A percentile compares a stretch with the other conserved stretches of the same genome.
phyloP scores from a whole-genome alignment of 2,329 filamentous ascomycete species.

The Exophiala sideris region DNA sequence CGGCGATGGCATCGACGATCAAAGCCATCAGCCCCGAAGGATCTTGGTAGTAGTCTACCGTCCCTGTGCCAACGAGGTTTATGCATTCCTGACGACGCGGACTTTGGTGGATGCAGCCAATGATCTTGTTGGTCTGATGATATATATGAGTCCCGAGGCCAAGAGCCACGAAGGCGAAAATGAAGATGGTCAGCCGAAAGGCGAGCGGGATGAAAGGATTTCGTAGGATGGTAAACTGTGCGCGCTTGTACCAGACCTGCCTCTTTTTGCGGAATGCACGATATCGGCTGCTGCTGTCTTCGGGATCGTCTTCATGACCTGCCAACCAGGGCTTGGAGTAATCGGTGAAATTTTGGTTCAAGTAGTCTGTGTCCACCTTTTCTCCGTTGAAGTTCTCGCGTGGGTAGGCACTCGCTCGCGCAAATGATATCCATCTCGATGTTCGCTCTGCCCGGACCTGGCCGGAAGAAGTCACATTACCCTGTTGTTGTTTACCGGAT shows the following conservation, averaged over 20 bases:
- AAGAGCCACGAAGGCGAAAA: constrained; percentile 77
- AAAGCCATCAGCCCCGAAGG: constrained; percentile 85
- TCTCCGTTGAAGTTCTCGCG: constrained; percentile 37
- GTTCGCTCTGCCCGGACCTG: constrained; percentile 31
- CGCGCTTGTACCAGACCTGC: constrained; percentile 55
- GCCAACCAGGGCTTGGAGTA: constrained; percentile 54
- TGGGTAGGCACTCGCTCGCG: constrained; percentile 42
- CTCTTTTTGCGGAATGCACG: constrained; percentile 51
- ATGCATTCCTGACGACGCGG: constrained; percentile 14
- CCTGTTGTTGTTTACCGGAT: constrained; percentile 8
- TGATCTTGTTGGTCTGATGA: constrained; percentile 49
- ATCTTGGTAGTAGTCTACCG: constrained; percentile 50
- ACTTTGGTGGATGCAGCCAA: constrained; percentile 25
- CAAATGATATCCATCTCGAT: constrained; percentile 48
- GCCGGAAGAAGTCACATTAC: constrained; percentile 15
- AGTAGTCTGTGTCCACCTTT: constrained; percentile 44
- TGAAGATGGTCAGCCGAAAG: constrained; percentile 77
- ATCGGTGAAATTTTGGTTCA: constrained; percentile 43
- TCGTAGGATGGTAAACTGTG: constrained; percentile 68
- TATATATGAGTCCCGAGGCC: constrained; percentile 74
- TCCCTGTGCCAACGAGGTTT: constrained; percentile 12
- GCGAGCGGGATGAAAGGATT: constrained; percentile 82
- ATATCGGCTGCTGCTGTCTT: constrained; percentile 47
- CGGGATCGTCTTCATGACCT: constrained; percentile 46
- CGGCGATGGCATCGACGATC: constrained; percentile 79